Evolutionary conservation across 768 basidiomycete genomes (phyloP).

Genomic region (Lactarius tabidus): DNA sequence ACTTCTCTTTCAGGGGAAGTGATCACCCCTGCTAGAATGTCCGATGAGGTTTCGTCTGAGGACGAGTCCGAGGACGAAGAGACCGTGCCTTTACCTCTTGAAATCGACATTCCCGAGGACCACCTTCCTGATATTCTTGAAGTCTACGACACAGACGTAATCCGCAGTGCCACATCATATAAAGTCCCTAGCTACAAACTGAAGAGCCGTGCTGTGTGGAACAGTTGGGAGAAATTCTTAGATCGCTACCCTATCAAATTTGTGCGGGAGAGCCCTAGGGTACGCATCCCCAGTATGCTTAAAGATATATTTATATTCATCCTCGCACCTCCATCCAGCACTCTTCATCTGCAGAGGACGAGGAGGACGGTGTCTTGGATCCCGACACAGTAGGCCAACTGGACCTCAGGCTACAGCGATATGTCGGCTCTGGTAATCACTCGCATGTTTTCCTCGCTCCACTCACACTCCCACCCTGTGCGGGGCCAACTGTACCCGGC

Average conservation of each 20-base stretch:
- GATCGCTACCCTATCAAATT: not conserved
- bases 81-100: not conserved
- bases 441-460: slow-evolving; percentile 50
- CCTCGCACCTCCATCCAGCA: not conserved
- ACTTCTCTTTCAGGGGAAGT: too few relatives aligned
- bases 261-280: not conserved
- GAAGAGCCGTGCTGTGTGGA: not conserved
- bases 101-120: slow-evolving; percentile 8
- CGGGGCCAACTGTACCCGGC: slow-evolving; percentile 1
- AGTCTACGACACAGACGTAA: not conserved
- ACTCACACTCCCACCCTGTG: slow-evolving; percentile 46
- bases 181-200: too few relatives aligned
- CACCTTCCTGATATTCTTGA: slow-evolving; percentile 12
- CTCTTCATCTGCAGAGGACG: not conserved
- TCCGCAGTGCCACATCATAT: not conserved
- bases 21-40: too few relatives aligned
- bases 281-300: not conserved
- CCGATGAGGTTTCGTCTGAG: not conserved
- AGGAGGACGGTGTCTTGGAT: not conserved
- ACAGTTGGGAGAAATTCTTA: not conserved
- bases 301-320: not conserved
- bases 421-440: slow-evolving; percentile 47
- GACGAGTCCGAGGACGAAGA: not conserved
- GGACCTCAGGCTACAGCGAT: slow-evolving; percentile 42
- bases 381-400: slow-evolving; percentile 5